Conservation (phyloP, 495 filamentous ascomycete species). For the Neurospora cerealis region DNA sequence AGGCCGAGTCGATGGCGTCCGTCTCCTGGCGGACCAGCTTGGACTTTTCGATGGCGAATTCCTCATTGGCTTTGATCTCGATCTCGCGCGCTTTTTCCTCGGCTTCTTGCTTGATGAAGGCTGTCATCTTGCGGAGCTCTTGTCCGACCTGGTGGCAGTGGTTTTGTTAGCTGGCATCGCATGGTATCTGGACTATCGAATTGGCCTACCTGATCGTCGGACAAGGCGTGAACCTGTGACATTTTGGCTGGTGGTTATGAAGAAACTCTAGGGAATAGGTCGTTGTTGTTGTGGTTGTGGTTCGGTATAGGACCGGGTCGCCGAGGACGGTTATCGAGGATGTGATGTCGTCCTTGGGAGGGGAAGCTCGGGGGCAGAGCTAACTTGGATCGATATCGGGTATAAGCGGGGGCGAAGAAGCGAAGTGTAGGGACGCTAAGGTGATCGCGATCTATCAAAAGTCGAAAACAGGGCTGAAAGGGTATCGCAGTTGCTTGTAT, state of each 20-base stretch:
- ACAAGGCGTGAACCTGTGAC: slow-evolving; percentile 88
- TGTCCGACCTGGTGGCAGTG: slow-evolving; percentile 57
- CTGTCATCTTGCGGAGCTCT: slow-evolving; percentile 99
- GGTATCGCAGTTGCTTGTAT: not conserved
- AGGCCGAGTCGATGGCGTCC: slow-evolving; percentile 76
- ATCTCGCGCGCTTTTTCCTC: slow-evolving; percentile 95
- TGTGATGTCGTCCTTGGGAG: not conserved
- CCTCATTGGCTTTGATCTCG: slow-evolving; percentile 93
- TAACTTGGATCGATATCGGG: not conserved
- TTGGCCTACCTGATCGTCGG: slow-evolving; percentile 78
- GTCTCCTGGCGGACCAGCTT: slow-evolving; percentile 96
- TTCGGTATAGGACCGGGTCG: not conserved
- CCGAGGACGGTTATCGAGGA: not conserved
- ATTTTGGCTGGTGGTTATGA: slow-evolving; percentile 45
- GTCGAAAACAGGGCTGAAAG: not conserved
- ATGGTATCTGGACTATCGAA: too few species aligned
- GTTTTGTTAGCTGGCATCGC: not conserved
- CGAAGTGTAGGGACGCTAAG: not conserved
- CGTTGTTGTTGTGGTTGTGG: not conserved
- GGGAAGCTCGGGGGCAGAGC: not conserved
- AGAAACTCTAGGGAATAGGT: slow-evolving; percentile 14
- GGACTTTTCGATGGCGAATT: slow-evolving; percentile 96
- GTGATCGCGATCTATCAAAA: not conserved
- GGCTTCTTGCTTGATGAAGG: slow-evolving; percentile 99
- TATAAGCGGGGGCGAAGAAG: not conserved